Conservation (phyloP, 805 yeast genomes). For the Saccharomycopsis oosterbeekiorum region DNA sequence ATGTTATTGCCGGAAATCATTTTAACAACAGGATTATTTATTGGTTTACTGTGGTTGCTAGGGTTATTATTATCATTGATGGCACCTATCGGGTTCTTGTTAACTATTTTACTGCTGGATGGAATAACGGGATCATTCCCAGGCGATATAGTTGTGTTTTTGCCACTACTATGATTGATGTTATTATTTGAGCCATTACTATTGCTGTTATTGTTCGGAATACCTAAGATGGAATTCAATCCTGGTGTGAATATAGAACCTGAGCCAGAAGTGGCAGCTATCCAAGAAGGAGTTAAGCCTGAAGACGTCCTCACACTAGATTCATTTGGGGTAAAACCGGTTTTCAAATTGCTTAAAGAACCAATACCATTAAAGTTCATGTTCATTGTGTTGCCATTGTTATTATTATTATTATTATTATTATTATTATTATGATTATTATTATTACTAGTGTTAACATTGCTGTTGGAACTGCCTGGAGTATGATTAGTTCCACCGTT, state of each 20-base stretch:
- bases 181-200: no score
- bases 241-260: slow-evolving; percentile 36
- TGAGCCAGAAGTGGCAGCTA: neutral
- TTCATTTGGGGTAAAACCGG: slow-evolving; percentile 40
- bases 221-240: slow-evolving; percentile 24
- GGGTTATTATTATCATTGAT: no score
- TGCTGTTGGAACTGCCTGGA: neutral
- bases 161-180: no score
- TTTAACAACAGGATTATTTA: neutral
- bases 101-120: neutral
- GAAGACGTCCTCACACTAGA: slow-evolving; percentile 33
- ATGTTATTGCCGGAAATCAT: neutral
- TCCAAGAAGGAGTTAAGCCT: neutral
- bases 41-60: neutral
- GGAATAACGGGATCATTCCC: neutral
- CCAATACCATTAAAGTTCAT: neutral
- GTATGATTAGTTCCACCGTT: neutral
- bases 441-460: no score
- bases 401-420: neutral
- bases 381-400: neutral
- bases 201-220: slow-evolving; percentile 9
- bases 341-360: neutral
- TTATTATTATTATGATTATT: neutral
- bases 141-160: neutral
- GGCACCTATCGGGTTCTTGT: neutral